Conservation (phyloP, 1,284 basidiomycete genomes). For the Leccinum huronense region DNA sequence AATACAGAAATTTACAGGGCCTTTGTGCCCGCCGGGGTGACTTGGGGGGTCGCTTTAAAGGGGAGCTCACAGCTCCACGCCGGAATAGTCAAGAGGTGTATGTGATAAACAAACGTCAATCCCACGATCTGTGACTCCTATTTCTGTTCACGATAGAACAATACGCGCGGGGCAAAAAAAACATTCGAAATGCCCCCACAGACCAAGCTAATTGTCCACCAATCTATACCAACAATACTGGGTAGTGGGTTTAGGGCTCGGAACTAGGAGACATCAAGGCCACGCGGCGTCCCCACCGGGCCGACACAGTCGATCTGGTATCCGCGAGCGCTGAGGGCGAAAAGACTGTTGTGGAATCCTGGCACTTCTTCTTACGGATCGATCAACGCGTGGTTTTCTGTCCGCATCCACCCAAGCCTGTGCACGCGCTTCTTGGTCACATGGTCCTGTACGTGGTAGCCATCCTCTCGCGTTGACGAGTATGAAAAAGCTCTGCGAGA, state of each 20-base stretch:
- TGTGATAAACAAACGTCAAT: conserved; percentile 26
- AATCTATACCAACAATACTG: background rate
- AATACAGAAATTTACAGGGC: background rate
- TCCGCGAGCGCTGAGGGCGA: conserved; percentile 26
- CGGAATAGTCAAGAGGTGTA: background rate
- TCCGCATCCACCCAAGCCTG: conserved; percentile 9
- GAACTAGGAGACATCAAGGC: conserved; percentile 13
- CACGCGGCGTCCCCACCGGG: conserved; percentile 20
- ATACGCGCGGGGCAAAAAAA: too few relatives aligned
- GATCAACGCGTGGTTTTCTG: conserved; percentile 7
- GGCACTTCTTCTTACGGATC: conserved; percentile 7
- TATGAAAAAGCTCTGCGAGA: conserved; percentile 26
- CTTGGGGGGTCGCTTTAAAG: background rate
- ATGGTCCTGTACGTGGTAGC: conserved; percentile 2
- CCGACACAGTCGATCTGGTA: conserved; percentile 31
- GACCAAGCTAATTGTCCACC: background rate
- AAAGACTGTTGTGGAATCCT: conserved; percentile 10
- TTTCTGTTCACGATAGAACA: background rate
- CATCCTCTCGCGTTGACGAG: conserved; percentile 23
- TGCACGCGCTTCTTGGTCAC: conserved; percentile 6
- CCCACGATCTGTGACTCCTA: background rate
- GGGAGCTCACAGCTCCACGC: background rate
- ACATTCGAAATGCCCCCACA: background rate
- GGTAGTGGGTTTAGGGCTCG: conserved; percentile 15
- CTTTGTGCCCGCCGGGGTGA: background rate